Percentiles rank a stretch among this genome's conserved stretches.
These are phyloP conservation scores for Aspergillus arachidicola DNA, from an alignment of 2,329 filamentous ascomycete genomes.

Conservation along the genomic window DNA sequence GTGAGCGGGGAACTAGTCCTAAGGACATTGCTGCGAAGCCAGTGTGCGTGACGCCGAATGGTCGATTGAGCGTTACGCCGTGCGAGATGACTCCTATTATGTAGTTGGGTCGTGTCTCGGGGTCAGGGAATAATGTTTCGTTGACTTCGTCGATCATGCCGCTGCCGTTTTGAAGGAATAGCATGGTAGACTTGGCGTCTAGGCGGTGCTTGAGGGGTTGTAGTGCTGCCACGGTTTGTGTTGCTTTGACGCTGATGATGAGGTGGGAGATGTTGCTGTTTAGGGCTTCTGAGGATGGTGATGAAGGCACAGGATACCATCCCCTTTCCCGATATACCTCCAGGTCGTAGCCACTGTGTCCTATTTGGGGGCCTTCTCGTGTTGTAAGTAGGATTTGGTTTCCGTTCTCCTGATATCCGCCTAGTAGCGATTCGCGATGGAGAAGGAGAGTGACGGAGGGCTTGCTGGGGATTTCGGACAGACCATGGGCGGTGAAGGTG, in stretches of 20 bases:
- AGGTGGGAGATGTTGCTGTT: slow-evolving; percentile 62
- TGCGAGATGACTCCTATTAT: slow-evolving; percentile 67
- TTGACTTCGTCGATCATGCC: slow-evolving; percentile 75
- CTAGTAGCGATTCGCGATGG: slow-evolving; percentile 51
- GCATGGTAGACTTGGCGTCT: slow-evolving; percentile 65
- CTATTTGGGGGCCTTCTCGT: slow-evolving; percentile 2
- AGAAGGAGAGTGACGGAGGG: slow-evolving; percentile 77
- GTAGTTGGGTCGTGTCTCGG: slow-evolving; percentile 66
- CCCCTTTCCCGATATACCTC: slow-evolving; percentile 1
- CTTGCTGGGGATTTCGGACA: slow-evolving; percentile 59
- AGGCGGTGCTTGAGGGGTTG: slow-evolving; percentile 64
- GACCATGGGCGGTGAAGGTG: slow-evolving; percentile 70
- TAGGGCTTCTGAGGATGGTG: background rate
- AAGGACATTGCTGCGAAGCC: slow-evolving; percentile 58
- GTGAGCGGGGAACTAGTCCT: slow-evolving; percentile 45
- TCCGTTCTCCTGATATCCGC: slow-evolving; percentile 22
- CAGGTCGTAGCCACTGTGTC: slow-evolving; percentile 4
- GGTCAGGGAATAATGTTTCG: slow-evolving; percentile 65
- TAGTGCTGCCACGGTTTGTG: slow-evolving; percentile 63
- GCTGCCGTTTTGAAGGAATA: slow-evolving; percentile 74
- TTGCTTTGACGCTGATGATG: slow-evolving; percentile 73
- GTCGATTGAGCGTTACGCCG: slow-evolving; percentile 48
- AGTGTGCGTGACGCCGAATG: slow-evolving; percentile 56
- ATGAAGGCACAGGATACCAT: slow-evolving; percentile 8
- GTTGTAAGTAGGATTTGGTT: slow-evolving; percentile 24